Evolutionary conservation across 2,329 filamentous ascomycete species (phyloP).

Genomic region (Basipetospora sp.): DNA sequence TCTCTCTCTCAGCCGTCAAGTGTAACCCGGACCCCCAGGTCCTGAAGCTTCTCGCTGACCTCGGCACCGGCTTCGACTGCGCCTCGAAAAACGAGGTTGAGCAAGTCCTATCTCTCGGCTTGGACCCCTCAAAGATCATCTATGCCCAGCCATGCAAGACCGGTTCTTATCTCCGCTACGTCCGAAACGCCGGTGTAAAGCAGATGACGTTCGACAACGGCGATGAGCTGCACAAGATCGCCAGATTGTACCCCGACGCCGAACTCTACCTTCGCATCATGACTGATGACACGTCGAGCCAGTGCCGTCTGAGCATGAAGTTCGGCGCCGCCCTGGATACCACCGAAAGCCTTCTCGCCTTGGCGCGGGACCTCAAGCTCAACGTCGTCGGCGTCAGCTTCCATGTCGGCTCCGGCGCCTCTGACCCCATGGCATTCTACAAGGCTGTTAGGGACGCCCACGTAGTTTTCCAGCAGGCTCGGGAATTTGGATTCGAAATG

Average conservation of each 20-base stretch:
- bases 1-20: conserved; percentile 60
- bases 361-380: conserved; percentile 69
- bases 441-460: conserved; percentile 85
- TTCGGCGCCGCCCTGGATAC: conserved; percentile 84
- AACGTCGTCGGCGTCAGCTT: conserved; percentile 95
- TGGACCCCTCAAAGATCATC: conserved; percentile 83
- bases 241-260: conserved; percentile 74
- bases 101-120: conserved; percentile 67
- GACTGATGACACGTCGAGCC: conserved; percentile 86
- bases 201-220: conserved; percentile 99
- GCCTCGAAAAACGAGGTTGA: conserved; percentile 97
- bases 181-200: conserved; percentile 69
- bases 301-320: conserved; percentile 93
- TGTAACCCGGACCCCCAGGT: conserved; percentile 92
- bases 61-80: conserved; percentile 94
- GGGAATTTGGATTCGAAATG: conserved; percentile 60
- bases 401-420: conserved; percentile 91
- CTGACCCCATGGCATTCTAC: conserved; percentile 79
- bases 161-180: conserved; percentile 89
- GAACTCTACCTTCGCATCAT: conserved; percentile 89
- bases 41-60: conserved; percentile 67
- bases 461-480: conserved; percentile 73
- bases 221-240: conserved; percentile 96
- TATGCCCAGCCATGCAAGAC: conserved; percentile 99
- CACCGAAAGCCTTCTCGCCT: conserved; percentile 58